A percentile compares a stretch with the other conserved stretches of the same genome.
Evolutionary conservation across 2,329 filamentous ascomycete species (phyloP).

Genomic region (Colletotrichum sublineola): DNA sequence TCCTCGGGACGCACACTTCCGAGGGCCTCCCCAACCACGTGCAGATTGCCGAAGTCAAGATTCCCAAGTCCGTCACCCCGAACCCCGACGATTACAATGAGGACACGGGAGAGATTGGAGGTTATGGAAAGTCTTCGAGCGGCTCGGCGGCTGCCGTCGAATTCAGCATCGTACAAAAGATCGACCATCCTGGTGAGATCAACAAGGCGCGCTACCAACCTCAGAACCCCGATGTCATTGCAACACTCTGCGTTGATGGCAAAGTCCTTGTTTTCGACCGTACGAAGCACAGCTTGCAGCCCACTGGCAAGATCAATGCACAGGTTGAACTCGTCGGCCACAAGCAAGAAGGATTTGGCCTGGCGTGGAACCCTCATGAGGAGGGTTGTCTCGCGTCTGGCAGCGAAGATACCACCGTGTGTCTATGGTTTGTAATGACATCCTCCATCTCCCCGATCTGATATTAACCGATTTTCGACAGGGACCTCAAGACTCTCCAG

Average conservation of each 20-base stretch:
- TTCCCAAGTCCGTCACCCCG: constrained; percentile 82
- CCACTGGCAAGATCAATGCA: constrained; percentile 80
- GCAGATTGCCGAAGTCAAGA: constrained; percentile 93
- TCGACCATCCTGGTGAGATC: constrained; percentile 95
- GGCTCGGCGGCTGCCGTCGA: constrained; percentile 79
- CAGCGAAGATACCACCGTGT: constrained; percentile 91
- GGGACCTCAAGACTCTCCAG: constrained; percentile 84
- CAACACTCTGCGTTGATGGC: constrained; percentile 89
- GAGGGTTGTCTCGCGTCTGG: constrained; percentile 88
- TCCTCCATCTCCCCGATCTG: constrained; percentile 16
- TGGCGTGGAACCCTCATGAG: constrained; percentile 91
- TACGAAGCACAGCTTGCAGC: constrained; percentile 88
- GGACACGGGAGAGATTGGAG: constrained; percentile 91
- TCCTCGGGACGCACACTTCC: constrained; percentile 95
- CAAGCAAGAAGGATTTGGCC: constrained; percentile 88
- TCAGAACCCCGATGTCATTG: constrained; percentile 96
- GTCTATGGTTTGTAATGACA: constrained; percentile 77
- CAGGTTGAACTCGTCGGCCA: constrained; percentile 91
- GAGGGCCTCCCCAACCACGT: constrained; percentile 89
- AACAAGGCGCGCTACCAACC: constrained; percentile 99
- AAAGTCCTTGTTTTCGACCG: constrained; percentile 94
- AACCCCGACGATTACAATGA: constrained; percentile 91
- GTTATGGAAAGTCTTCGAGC: constrained; percentile 78
- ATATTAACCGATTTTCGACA: constrained; percentile 51
- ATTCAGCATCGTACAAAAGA: constrained; percentile 94